phyloP scores from a whole-genome alignment of 148 eudicot genomes.

The Pouteria glomerata region DNA sequence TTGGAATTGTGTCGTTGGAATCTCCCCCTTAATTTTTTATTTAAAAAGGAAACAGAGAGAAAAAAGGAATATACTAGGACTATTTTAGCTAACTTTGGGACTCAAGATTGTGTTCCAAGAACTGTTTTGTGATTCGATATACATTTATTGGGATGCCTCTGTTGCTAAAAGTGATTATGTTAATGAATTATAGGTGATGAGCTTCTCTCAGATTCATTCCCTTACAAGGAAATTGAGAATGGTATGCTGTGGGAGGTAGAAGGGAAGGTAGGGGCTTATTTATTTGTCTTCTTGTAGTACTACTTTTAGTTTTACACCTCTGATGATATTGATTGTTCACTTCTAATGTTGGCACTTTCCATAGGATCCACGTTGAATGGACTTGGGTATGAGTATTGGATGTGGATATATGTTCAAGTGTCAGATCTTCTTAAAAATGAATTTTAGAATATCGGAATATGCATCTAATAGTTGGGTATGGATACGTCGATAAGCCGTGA shows the following conservation, averaged over 20 bases:
- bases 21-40: no score
- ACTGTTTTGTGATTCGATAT: not conserved
- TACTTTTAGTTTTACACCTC: not conserved
- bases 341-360: no score
- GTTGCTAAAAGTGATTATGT: not conserved
- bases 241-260: slow-evolving; percentile 25
- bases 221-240: slow-evolving; percentile 13
- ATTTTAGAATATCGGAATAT: no score
- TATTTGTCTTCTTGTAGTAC: not conserved
- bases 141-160: not conserved
- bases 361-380: no score
- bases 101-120: not conserved
- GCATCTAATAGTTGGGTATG: no score
- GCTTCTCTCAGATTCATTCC: slow-evolving; percentile 25
- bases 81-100: not conserved
- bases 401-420: no score
- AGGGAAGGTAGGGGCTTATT: slow-evolving; percentile 13
- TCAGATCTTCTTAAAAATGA: no score
- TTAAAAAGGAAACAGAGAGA: no score
- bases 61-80: not conserved
- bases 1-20: no score
- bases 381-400: no score
- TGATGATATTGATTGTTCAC: not conserved
- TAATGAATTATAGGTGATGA: slow-evolving; percentile 17
- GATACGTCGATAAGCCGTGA: no score